Base-by-base conservation (phyloP, 306 rosid genomes). In the Trifolium dubium region DNA sequence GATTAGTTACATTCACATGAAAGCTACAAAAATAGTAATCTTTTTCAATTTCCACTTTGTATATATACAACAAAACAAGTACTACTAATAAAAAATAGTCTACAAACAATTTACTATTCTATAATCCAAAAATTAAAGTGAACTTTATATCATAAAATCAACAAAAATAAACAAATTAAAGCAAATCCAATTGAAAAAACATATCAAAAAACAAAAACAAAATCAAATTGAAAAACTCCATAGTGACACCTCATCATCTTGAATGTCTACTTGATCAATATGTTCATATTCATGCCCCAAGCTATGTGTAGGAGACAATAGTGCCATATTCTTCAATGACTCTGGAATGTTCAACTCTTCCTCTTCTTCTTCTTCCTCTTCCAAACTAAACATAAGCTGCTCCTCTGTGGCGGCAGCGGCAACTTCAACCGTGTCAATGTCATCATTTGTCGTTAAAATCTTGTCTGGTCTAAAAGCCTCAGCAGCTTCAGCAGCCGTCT, bases 181-280 rank as follows among this genome's bases (percentile, higher is more conserved):
- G 10, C 30, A 85, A 49, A 77, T n/a, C 13, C 8, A 35, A 35
- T 12, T 44, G 15, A 44, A 12, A 13, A 44, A 44, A 44, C 15
- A 53, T 17, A 44, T 12, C 8, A 37, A 44, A 17, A 51, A 8
- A 2, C 3, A 15, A 5, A 6, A 49, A 47, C 1, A 49, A 49
- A 49, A 47, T n/a, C 19, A 49, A 49, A 49, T 51, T 41, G 89
- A 87, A 62, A 77, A 83, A 80, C 88, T 92, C 98, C 98, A 90
- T 5, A 92, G 74, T 64, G 92, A 82, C 76, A 92, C 76, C 32
- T 90, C 92, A 80, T 75, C 77, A 31, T 77, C 73, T 67, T 70
- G 35, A 49, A 53, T 11, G 0, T 86, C 97, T 86, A 60, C 19
- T n/a, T n/a, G n/a, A 82, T 84, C 88, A 77, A 80, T 86, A 29